Conservation (phyloP, 805 yeast genomes). For the Ogataea populi-albae region DNA sequence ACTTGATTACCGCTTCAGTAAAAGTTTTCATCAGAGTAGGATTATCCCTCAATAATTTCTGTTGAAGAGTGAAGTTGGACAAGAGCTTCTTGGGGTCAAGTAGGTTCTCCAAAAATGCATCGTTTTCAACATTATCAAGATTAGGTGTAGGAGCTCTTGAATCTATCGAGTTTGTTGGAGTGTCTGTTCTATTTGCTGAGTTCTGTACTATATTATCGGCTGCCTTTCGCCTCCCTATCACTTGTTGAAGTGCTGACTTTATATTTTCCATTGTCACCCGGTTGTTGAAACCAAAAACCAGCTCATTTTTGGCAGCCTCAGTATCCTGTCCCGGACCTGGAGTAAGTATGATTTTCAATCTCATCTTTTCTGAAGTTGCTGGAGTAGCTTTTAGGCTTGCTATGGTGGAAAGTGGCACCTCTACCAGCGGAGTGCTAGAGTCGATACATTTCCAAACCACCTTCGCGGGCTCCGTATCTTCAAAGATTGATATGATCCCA, state of each 20-base stretch:
- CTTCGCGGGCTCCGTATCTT: constrained; percentile 54
- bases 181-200: constrained; percentile 6
- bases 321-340: constrained; percentile 35
- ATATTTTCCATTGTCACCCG: constrained; percentile 74
- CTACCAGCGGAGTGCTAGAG: constrained; percentile 38
- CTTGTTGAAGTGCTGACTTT: constrained; percentile 63
- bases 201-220: constrained; percentile 42
- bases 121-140: constrained; percentile 21
- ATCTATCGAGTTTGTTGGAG: constrained; percentile 2
- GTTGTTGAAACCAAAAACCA: constrained; percentile 62
- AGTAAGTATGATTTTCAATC: constrained; percentile 50
- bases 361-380: constrained; percentile 62
- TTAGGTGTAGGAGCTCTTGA: constrained; percentile 13
- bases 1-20: constrained; percentile 81
- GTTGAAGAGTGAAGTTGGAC: constrained; percentile 74
- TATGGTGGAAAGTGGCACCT: constrained; percentile 41
- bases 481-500: constrained; percentile 55
- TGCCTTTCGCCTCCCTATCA: constrained; percentile 63
- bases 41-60: constrained; percentile 67
- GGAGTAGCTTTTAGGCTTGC: constrained; percentile 66
- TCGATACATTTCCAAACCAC: constrained; percentile 60
- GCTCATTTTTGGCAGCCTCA: constrained; percentile 24
- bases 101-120: constrained; percentile 33
- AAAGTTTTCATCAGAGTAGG: constrained; percentile 68
- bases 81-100: constrained; percentile 59